Conservation (phyloP, 2,329 filamentous ascomycete species). For the Didymella segeticola region DNA sequence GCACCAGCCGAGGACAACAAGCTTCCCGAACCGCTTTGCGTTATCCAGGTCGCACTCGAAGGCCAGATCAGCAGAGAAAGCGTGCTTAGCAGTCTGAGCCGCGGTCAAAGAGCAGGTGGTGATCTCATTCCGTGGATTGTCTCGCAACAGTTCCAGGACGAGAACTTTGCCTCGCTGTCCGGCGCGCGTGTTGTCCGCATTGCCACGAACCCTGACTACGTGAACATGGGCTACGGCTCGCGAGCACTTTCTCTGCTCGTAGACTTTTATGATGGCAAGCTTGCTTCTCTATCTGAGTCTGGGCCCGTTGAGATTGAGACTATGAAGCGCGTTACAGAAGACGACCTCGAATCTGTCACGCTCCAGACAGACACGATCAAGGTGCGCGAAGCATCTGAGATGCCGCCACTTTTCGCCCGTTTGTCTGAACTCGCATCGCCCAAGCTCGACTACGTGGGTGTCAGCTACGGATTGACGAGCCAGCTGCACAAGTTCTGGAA, state of each 20-base stretch:
- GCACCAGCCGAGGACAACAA: slow-evolving; percentile 80
- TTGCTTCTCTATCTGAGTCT: slow-evolving; percentile 81
- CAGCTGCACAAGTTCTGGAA: slow-evolving; percentile 98
- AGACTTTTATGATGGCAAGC: slow-evolving; percentile 95
- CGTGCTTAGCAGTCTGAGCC: slow-evolving; percentile 85
- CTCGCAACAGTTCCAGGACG: slow-evolving; percentile 97
- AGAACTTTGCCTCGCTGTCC: slow-evolving; percentile 91
- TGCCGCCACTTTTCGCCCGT: slow-evolving; percentile 92
- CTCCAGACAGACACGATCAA: slow-evolving; percentile 88
- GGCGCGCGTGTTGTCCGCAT: slow-evolving; percentile 93
- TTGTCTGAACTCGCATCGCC: slow-evolving; percentile 82
- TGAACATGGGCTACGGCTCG: slow-evolving; percentile 90
- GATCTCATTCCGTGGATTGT: slow-evolving; percentile 98
- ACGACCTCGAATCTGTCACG: slow-evolving; percentile 76
- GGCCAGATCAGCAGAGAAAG: slow-evolving; percentile 93
- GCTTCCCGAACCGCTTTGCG: slow-evolving; percentile 90
- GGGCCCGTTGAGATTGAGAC: slow-evolving; percentile 61
- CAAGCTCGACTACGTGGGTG: slow-evolving; percentile 87
- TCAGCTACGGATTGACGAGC: slow-evolving; percentile 90
- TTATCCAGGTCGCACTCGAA: slow-evolving; percentile 92
- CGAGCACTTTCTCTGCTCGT: slow-evolving; percentile 85
- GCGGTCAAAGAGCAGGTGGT: slow-evolving; percentile 86
- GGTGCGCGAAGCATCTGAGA: slow-evolving; percentile 85
- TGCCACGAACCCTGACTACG: slow-evolving; percentile 93
- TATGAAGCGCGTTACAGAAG: slow-evolving; percentile 81